Evolutionary conservation across 305 asterid genomes (phyloP), one percentile per base, ranked within the genome.

Genomic region (Rubia balearica): DNA sequence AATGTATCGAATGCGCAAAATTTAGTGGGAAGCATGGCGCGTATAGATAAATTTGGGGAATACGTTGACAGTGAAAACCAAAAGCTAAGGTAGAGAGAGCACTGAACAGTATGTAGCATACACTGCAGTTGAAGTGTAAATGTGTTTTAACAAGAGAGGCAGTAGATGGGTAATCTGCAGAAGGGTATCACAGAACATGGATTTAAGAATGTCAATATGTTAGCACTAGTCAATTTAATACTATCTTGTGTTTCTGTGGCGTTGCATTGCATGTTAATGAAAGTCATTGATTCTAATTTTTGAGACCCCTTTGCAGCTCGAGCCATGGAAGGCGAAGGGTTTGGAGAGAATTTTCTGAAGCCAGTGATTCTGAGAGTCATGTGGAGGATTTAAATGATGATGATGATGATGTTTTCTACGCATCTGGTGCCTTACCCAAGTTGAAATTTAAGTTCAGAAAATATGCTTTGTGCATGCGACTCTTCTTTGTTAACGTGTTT

Each of bases 361-460:
- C 69, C 16, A 80, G 85, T 74, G 92, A 80, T 76, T 78, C 81
- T 22, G 92, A 84, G 68, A 84, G 70, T 57, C 75, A 55, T 57
- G 71, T 74, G 36, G 89, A 85, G 40, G 92, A 83, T 60, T 70
- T 75, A 12, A 75, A 73, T 53, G 24, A 74, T 27, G 94, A 38
- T 43, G 96, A 89, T 43, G 96, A 89, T 76, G 96, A 87, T 2
- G 55, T 68, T 72, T 81, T 65, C 76, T 83, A 75, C 53, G 76
- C 78, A 30, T 78, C 86, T 8, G 77, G 76, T 75, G 88, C 76
- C 74, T 74, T 86, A 46, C 89, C 89, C 56, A 89, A 83, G 79
- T 79, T 90, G 81, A 97, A 90, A 79, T 88, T 85, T 70, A 86
- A 97, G 97, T 90, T 57, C 16, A 13, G 21, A 14, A 30, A 43